Evolutionary conservation across 164 flowering plant genomes (phyloP).

Genomic region (Malania oleifera): DNA sequence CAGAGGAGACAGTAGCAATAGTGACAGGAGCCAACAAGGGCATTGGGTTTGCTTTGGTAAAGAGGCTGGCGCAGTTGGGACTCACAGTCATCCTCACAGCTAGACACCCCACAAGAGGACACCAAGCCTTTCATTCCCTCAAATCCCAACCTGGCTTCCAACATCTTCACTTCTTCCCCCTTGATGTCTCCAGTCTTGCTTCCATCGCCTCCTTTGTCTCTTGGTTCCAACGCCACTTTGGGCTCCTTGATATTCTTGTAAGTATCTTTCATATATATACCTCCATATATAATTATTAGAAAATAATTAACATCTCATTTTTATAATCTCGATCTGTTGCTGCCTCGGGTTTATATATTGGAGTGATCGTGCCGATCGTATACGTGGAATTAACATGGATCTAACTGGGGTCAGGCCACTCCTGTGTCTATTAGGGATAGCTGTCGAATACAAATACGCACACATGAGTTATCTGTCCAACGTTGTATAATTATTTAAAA

Average conservation of each 20-base stretch:
- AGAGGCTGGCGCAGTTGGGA: conserved; percentile 54
- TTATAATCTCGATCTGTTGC: too few species aligned
- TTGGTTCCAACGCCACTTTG: conserved; percentile 36
- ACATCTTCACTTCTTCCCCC: conserved; percentile 32
- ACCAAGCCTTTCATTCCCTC: conserved; percentile 41
- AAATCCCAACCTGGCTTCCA: conserved; percentile 23
- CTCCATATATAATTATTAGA: too few species aligned
- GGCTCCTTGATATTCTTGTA: conserved; percentile 64
- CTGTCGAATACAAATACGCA: too few species aligned
- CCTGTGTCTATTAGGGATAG: too few species aligned
- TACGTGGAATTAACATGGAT: too few species aligned
- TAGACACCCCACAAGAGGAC: conserved; percentile 50
- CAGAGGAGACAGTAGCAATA: conserved; percentile 52
- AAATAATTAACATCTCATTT: too few species aligned
- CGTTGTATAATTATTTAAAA: too few species aligned
- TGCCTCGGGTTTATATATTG: too few species aligned
- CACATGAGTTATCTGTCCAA: too few species aligned
- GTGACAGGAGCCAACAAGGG: conserved; percentile 90
- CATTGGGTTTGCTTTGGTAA: conserved; percentile 69
- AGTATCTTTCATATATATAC: conserved; percentile 24
- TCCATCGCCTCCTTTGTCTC: conserved; percentile 51
- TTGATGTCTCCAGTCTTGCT: conserved; percentile 52
- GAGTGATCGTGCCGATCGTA: too few species aligned
- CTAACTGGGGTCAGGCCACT: too few species aligned
- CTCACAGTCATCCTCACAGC: conserved; percentile 68